phyloP scores from a whole-genome alignment of 2,329 filamentous ascomycete genomes.

The Monosporascus ibericus region DNA sequence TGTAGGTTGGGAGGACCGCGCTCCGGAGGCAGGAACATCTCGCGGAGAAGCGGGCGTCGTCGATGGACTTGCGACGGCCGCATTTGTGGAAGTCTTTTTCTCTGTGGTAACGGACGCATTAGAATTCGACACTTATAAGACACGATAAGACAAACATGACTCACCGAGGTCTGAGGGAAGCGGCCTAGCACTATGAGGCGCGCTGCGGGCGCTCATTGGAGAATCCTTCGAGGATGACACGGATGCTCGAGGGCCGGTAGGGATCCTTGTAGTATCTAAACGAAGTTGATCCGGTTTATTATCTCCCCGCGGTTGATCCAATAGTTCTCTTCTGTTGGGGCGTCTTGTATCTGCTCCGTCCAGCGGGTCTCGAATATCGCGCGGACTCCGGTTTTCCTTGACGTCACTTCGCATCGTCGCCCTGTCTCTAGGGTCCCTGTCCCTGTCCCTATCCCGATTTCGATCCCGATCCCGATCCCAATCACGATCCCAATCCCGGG shows the following conservation, averaged over 20 bases:
- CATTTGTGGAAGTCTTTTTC: neutral
- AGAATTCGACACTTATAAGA: no score
- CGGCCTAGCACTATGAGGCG: neutral
- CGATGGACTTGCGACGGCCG: neutral
- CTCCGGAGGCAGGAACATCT: neutral
- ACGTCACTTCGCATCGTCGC: slow-evolving; percentile 8
- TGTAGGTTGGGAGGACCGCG: neutral
- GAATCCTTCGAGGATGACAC: neutral
- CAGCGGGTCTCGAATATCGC: slow-evolving; percentile 3
- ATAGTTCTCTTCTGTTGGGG: neutral
- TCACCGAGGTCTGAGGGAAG: neutral
- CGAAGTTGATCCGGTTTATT: neutral
- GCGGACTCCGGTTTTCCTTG: slow-evolving; percentile 3
- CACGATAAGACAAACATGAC: neutral
- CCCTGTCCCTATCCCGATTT: slow-evolving; percentile 11
- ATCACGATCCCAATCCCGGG: slow-evolving; percentile 4
- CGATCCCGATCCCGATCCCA: slow-evolving; percentile 17
- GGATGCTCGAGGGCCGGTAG: neutral
- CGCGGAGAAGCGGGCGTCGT: neutral
- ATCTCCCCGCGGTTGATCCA: neutral
- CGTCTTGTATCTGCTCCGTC: neutral
- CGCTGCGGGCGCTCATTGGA: neutral
- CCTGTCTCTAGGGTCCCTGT: slow-evolving; percentile 1
- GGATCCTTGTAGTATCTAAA: neutral
- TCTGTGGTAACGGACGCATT: neutral